A percentile compares a stretch with the other conserved stretches of the same genome.
Conservation (phyloP, 1,139 yeast species). For the Zygosaccharomyces pseudobailii region DNA sequence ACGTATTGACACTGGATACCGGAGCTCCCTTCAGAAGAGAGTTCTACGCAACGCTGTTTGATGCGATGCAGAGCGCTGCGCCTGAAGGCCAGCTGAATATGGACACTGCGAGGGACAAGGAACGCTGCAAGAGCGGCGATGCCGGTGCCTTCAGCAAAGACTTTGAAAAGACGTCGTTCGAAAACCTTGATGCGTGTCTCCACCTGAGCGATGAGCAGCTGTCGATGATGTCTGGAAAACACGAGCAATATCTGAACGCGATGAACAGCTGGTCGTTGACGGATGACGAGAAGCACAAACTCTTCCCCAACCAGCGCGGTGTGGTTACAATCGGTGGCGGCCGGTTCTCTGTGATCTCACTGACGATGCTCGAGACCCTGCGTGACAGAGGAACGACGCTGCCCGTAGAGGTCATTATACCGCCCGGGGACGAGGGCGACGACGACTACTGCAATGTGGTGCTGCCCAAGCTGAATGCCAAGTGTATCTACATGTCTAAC, state of each 20-base stretch:
- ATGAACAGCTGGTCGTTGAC: constrained; percentile 25
- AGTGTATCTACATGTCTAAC: constrained; percentile 47
- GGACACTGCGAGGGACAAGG: constrained; percentile 2
- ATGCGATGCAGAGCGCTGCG: constrained; percentile 6
- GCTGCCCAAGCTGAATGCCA: constrained; percentile 49
- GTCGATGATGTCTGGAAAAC: constrained; percentile 46
- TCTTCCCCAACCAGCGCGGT: constrained; percentile 44
- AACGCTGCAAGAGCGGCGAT: constrained; percentile 12
- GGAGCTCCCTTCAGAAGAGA: constrained; percentile 3
- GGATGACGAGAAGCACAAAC: constrained; percentile 5
- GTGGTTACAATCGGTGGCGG: constrained; percentile 64
- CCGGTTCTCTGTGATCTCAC: constrained; percentile 50
- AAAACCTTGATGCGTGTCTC: constrained; percentile 21
- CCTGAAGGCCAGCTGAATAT: constrained; percentile 7
- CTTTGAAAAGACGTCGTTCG: constrained; percentile 14
- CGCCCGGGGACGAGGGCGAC: constrained; percentile 48
- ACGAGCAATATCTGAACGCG: constrained; percentile 44
- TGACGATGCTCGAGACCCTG: constrained; percentile 50
- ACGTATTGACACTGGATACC: neutral
- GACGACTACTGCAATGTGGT: constrained; percentile 48
- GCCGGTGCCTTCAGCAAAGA: constrained; percentile 6
- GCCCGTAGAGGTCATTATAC: constrained; percentile 59
- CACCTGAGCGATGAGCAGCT: constrained; percentile 46
- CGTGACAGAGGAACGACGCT: constrained; percentile 50
- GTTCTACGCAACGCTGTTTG: constrained; percentile 8